These are phyloP conservation scores for Fusarium duplospermum DNA, from an alignment of 2,329 filamentous ascomycete species.

Conservation along the genomic window DNA sequence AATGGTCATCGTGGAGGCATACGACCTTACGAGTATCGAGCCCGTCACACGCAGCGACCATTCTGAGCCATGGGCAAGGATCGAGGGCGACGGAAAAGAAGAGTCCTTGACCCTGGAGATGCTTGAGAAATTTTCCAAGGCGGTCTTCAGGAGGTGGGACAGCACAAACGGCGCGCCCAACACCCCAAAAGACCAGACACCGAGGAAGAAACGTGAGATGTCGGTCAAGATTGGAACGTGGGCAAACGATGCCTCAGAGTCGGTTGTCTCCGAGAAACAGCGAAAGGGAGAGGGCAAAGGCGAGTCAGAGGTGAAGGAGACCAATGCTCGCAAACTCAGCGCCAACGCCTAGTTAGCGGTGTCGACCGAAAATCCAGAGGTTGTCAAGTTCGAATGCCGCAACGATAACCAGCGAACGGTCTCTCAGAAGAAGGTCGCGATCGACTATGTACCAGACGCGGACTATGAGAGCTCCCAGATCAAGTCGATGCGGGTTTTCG, in stretches of 20 bases:
- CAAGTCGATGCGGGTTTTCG: neutral
- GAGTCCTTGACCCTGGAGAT: neutral
- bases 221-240: neutral
- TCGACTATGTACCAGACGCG: neutral
- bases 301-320: neutral
- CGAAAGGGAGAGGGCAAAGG: neutral
- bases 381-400: neutral
- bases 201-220: neutral
- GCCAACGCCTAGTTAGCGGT: neutral
- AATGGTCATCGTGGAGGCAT: neutral
- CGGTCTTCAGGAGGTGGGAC: neutral
- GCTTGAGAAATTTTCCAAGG: neutral
- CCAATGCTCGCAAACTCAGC: neutral
- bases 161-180: neutral
- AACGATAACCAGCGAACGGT: neutral
- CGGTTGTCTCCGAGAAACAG: neutral
- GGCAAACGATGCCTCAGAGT: neutral
- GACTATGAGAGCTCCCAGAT: neutral
- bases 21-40: neutral
- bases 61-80: neutral
- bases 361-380: neutral
- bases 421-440: neutral
- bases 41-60: neutral
- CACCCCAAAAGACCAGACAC: neutral
- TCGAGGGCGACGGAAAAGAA: neutral